phyloP scores from a whole-genome alignment of 225 moss, liverwort and hornwort species.

The Pseudoscleropodium purum region DNA sequence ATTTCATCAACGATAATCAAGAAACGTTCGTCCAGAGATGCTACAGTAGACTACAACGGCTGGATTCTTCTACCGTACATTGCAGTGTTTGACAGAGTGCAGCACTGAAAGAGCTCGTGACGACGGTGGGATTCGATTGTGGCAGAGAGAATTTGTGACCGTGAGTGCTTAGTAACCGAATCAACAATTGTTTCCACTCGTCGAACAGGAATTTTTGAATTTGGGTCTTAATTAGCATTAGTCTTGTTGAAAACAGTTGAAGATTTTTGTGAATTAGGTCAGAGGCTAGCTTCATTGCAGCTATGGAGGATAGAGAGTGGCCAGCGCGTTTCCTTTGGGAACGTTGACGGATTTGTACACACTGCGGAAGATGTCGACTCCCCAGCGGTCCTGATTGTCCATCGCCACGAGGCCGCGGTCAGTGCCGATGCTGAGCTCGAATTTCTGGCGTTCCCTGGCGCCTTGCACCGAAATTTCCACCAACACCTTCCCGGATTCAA shows the following conservation, averaged over 20 bases:
- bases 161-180: background rate
- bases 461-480: slow-evolving; percentile 19
- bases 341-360: slow-evolving; percentile 12
- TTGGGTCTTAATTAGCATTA: background rate
- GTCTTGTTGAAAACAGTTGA: background rate
- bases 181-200: background rate
- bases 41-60: background rate
- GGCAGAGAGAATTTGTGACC: background rate
- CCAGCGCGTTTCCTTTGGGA: slow-evolving; percentile 5
- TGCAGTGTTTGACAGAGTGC: no score
- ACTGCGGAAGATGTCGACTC: slow-evolving; percentile 17
- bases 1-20: background rate
- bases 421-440: slow-evolving; percentile 11
- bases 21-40: background rate
- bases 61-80: background rate
- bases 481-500: slow-evolving; percentile 12
- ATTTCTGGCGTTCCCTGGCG: background rate
- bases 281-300: no score
- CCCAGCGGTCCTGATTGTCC: slow-evolving; percentile 24
- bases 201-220: background rate
- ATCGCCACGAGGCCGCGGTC: slow-evolving; percentile 20
- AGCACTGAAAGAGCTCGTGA: background rate
- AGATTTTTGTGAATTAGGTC: background rate
- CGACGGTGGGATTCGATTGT: background rate
- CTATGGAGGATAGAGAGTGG: slow-evolving; percentile 16